phyloP scores from a whole-genome alignment of 371 early-diverging fungal species.

The Zychaea mexicana region DNA sequence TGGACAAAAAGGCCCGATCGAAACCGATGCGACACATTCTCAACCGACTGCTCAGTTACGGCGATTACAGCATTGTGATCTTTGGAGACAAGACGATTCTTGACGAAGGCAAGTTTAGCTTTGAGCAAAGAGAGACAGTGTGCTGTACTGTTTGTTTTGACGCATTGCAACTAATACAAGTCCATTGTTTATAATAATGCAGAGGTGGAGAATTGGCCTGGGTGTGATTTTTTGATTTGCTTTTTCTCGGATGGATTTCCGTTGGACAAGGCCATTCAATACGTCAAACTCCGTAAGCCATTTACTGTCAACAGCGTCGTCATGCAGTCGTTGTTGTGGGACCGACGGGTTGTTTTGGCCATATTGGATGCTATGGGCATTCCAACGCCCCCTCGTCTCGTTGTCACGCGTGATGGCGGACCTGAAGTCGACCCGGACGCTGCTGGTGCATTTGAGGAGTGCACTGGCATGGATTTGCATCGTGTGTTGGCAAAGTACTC shows the following conservation, averaged over 20 bases:
- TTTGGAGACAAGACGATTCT: conserved; percentile 97
- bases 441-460: conserved; percentile 40
- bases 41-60: conserved; percentile 73
- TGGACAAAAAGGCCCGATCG: conserved; percentile 94
- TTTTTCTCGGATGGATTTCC: conserved; percentile 98
- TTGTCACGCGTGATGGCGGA: conserved; percentile 77
- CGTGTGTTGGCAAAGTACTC: conserved; percentile 35
- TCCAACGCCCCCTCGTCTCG: conserved; percentile 85
- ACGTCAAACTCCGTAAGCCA: conserved; percentile 83
- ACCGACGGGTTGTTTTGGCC: conserved; percentile 87
- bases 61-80: conserved; percentile 85
- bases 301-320: conserved; percentile 91
- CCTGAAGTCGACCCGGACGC: conserved; percentile 50
- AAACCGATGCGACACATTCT: conserved; percentile 97
- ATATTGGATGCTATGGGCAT: conserved; percentile 86
- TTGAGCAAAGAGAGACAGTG: background rate
- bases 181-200: background rate
- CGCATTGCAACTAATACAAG: background rate
- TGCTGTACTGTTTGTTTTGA: background rate
- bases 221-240: conserved; percentile 95
- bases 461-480: conserved; percentile 59
- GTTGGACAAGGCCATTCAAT: conserved; percentile 90
- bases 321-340: conserved; percentile 91
- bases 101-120: conserved; percentile 76
- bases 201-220: conserved; percentile 93